These are phyloP conservation scores for Coprinopsis marcescibilis DNA, from an alignment of 768 basidiomycete species.

Conservation along the genomic window DNA sequence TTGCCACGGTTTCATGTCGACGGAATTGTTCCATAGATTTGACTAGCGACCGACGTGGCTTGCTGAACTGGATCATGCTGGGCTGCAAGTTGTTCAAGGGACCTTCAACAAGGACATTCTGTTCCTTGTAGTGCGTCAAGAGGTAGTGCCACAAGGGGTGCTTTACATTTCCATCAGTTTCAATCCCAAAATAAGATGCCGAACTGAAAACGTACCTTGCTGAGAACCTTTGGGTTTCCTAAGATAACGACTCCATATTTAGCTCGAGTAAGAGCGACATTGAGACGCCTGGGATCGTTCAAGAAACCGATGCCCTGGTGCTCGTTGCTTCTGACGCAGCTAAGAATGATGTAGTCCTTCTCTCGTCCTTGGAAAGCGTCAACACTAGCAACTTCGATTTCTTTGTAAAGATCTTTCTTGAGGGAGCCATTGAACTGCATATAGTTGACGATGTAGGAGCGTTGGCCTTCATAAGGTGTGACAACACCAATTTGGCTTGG, in stretches of 20 bases:
- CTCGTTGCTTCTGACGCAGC: slow-evolving; percentile 97
- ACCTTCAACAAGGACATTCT: slow-evolving; percentile 88
- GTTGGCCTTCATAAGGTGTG: slow-evolving; percentile 98
- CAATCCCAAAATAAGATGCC: slow-evolving; percentile 1
- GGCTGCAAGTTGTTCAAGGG: slow-evolving; percentile 93
- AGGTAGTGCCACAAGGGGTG: slow-evolving; percentile 99
- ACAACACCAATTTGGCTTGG: slow-evolving; percentile 96
- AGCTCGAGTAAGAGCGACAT: slow-evolving; percentile 94
- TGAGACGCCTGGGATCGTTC: slow-evolving; percentile 93
- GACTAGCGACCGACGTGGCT: slow-evolving; percentile 82
- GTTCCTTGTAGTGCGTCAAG: slow-evolving; percentile 98
- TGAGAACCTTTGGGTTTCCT: slow-evolving; percentile 99
- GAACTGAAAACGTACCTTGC: slow-evolving; percentile 64
- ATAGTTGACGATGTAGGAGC: slow-evolving; percentile 97
- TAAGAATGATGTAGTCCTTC: slow-evolving; percentile 99
- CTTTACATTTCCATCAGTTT: slow-evolving; percentile 34
- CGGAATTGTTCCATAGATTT: slow-evolving; percentile 94
- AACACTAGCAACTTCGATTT: slow-evolving; percentile 97
- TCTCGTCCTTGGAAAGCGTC: slow-evolving; percentile 99
- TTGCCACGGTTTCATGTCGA: slow-evolving; percentile 86
- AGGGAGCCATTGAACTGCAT: slow-evolving; percentile 99
- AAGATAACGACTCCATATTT: slow-evolving; percentile 98
- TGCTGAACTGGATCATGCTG: slow-evolving; percentile 99
- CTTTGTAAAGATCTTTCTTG: slow-evolving; percentile 99
- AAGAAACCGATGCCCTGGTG: slow-evolving; percentile 99